phyloP scores from a whole-genome alignment of 208 protist species.

The Novymonas esmeraldas region DNA sequence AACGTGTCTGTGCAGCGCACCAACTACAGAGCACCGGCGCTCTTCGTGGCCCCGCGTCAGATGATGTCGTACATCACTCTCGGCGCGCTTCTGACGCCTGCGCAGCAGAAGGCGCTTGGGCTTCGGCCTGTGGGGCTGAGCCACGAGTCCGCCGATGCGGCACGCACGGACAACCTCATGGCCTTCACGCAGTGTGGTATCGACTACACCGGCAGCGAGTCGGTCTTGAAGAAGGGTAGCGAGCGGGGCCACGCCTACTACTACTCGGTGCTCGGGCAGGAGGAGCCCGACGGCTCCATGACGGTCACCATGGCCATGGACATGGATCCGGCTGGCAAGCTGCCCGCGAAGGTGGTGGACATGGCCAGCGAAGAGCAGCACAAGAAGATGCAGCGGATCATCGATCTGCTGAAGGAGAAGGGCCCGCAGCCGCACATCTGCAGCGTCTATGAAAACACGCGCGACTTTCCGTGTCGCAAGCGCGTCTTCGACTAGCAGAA shows the following conservation, averaged over 20 bases:
- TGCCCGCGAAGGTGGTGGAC: conserved; percentile 38
- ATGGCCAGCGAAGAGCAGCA: conserved; percentile 33
- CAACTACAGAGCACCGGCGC: conserved; percentile 34
- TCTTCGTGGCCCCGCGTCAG: conserved; percentile 35
- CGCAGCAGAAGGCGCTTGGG: conserved; percentile 38
- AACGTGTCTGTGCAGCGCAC: conserved; percentile 39
- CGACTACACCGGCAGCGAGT: conserved; percentile 30
- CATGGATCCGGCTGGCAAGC: conserved; percentile 35
- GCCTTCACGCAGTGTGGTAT: conserved; percentile 43
- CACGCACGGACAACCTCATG: conserved; percentile 17
- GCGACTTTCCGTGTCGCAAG: conserved; percentile 13
- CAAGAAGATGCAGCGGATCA: conserved; percentile 31
- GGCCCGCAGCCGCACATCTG: conserved; percentile 12
- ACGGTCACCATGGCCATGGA: conserved; percentile 41
- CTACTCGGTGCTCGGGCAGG: conserved; percentile 42
- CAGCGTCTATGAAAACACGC: conserved; percentile 30
- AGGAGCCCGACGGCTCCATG: conserved; percentile 53
- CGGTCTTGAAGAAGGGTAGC: conserved; percentile 19
- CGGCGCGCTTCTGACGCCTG: conserved; percentile 38
- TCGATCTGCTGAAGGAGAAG: conserved; percentile 14
- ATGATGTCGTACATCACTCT: conserved; percentile 34
- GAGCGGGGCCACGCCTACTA: conserved; percentile 22
- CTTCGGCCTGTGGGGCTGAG: conserved; percentile 16
- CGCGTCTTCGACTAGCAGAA: neutral
- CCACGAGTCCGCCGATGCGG: neutral